Percentiles rank a stretch among this genome's conserved stretches.
Conservation (phyloP, 2,329 filamentous ascomycete species). For the Colletotrichum gigasporum region DNA sequence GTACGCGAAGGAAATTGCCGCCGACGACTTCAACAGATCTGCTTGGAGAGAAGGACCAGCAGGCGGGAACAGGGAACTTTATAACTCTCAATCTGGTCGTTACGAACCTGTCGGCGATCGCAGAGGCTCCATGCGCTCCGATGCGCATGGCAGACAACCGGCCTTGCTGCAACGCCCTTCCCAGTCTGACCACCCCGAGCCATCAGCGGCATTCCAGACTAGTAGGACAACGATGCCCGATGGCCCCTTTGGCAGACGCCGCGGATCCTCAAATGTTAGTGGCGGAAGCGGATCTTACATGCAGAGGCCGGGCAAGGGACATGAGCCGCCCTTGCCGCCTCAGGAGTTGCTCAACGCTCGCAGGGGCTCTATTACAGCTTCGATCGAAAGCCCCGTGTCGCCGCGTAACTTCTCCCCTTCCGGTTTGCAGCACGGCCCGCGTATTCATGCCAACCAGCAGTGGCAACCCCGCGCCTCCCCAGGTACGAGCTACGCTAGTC, state of each 20-base stretch:
- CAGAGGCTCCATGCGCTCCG: slow-evolving; percentile 74
- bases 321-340: slow-evolving; percentile 52
- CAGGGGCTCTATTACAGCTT: slow-evolving; percentile 59
- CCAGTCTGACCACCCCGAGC: slow-evolving; percentile 76
- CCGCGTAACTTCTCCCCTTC: slow-evolving; percentile 53
- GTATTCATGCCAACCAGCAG: slow-evolving; percentile 32
- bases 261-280: slow-evolving; percentile 91
- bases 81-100: slow-evolving; percentile 93
- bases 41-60: slow-evolving; percentile 78
- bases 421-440: slow-evolving; percentile 42
- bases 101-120: slow-evolving; percentile 90
- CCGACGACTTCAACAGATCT: slow-evolving; percentile 90
- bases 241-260: slow-evolving; percentile 75
- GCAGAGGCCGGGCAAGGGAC: slow-evolving; percentile 61
- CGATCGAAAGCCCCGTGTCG: slow-evolving; percentile 60
- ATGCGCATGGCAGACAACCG: slow-evolving; percentile 75
- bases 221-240: slow-evolving; percentile 71
- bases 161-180: slow-evolving; percentile 80
- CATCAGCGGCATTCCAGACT: slow-evolving; percentile 87
- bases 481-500: slow-evolving; percentile 49
- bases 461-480: slow-evolving; percentile 52
- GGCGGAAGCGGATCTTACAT: slow-evolving; percentile 79
- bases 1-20: slow-evolving; percentile 83
- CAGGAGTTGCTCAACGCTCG: slow-evolving; percentile 55
- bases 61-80: slow-evolving; percentile 78